Conservation (phyloP, 1,284 basidiomycete genomes). For the Mycosarcoma maydis region DNA sequence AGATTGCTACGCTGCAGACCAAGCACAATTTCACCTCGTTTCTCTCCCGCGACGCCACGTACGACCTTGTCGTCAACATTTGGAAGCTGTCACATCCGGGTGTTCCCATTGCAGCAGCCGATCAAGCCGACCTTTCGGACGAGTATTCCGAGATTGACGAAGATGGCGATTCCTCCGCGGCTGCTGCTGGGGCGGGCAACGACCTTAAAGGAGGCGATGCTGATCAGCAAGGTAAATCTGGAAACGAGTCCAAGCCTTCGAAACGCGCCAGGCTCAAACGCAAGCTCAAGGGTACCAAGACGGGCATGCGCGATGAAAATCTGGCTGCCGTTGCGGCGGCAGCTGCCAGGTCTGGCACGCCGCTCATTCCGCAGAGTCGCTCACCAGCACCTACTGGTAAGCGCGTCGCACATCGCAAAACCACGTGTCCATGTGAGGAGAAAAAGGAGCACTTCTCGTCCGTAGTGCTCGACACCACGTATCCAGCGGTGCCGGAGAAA, state of each 20-base stretch:
- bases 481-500: slow-evolving; percentile 91
- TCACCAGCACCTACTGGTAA: slow-evolving; percentile 39
- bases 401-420: slow-evolving; percentile 69
- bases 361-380: slow-evolving; percentile 34
- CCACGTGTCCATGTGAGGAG: slow-evolving; percentile 80
- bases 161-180: slow-evolving; percentile 23
- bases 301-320: slow-evolving; percentile 41
- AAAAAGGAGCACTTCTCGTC: slow-evolving; percentile 79
- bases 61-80: slow-evolving; percentile 94
- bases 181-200: slow-evolving; percentile 14
- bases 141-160: slow-evolving; percentile 51
- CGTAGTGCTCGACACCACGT: slow-evolving; percentile 78
- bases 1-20: slow-evolving; percentile 80
- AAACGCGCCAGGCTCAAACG: slow-evolving; percentile 54
- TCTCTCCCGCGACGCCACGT: slow-evolving; percentile 93
- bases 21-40: slow-evolving; percentile 94
- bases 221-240: slow-evolving; percentile 18
- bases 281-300: slow-evolving; percentile 54
- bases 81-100: slow-evolving; percentile 90
- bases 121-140: slow-evolving; percentile 56
- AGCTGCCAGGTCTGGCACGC: slow-evolving; percentile 34
- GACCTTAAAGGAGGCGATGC: slow-evolving; percentile 23
- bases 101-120: slow-evolving; percentile 70
- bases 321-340: slow-evolving; percentile 43
- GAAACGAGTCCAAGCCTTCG: slow-evolving; percentile 38